phyloP scores from a whole-genome alignment of 2,329 filamentous ascomycete genomes.

The Cladophialophora immunda region DNA sequence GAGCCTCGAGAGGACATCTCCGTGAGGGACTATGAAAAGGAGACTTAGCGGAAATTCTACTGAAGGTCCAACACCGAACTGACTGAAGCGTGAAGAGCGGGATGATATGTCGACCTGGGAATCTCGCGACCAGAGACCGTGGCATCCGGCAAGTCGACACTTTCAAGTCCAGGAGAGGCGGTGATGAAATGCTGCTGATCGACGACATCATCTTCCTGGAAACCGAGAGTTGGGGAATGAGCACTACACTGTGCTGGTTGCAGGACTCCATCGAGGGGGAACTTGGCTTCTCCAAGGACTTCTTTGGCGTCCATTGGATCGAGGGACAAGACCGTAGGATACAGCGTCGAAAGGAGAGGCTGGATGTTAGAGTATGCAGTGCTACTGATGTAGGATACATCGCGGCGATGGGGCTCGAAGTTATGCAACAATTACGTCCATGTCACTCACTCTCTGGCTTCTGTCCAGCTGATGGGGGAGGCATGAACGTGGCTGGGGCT shows the following conservation, averaged over 20 bases:
- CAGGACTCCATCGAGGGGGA: neutral
- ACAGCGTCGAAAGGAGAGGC: neutral
- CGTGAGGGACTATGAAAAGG: neutral
- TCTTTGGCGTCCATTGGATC: neutral
- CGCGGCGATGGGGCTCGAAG: neutral
- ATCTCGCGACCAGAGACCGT: neutral
- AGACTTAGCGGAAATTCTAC: neutral
- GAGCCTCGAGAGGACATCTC: neutral
- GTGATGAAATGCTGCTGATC: neutral
- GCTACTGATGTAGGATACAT: neutral
- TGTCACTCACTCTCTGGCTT: too few species aligned
- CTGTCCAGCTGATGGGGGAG: too few species aligned
- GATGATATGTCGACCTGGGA: neutral
- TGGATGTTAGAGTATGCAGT: neutral
- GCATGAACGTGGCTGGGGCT: too few species aligned
- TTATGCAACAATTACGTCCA: neutral
- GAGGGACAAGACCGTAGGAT: neutral
- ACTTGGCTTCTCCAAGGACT: neutral
- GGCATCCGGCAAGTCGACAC: neutral
- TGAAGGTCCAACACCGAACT: neutral
- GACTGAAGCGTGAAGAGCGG: neutral
- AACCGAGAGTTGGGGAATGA: neutral
- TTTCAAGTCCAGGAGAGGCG: neutral
- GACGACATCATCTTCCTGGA: neutral
- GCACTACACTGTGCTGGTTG: neutral